Conservation (phyloP, 2,329 filamentous ascomycete genomes). For the Hyphodiscus sp. region DNA sequence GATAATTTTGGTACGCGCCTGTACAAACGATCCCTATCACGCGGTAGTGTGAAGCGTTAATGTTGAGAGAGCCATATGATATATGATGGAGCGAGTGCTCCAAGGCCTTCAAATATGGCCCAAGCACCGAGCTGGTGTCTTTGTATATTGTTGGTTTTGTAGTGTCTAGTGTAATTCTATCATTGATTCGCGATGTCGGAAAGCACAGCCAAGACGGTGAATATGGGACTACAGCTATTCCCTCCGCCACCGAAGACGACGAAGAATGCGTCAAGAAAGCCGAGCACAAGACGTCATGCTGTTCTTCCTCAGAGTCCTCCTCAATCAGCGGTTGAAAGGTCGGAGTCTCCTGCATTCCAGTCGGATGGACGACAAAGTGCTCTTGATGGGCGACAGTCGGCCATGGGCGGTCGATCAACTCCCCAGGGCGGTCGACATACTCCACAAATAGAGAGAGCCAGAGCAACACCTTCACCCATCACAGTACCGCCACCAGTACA, state of each 20-base stretch:
- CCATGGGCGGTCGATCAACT: slow-evolving; percentile 13
- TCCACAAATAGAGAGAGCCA: slow-evolving; percentile 8
- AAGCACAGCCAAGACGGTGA: slow-evolving; percentile 18
- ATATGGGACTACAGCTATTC: slow-evolving; percentile 28
- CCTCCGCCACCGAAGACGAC: slow-evolving; percentile 28
- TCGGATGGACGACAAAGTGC: slow-evolving; percentile 15
- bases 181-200: slow-evolving; percentile 20
- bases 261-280: slow-evolving; percentile 22
- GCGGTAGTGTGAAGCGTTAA: slow-evolving; percentile 3
- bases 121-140: slow-evolving; percentile 4
- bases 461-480: slow-evolving; percentile 12
- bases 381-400: slow-evolving; percentile 17
- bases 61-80: neutral
- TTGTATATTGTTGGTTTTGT: neutral
- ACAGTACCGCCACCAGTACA: slow-evolving; percentile 23
- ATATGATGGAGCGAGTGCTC: neutral
- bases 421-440: slow-evolving; percentile 12
- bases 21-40: neutral
- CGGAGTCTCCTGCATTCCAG: slow-evolving; percentile 18
- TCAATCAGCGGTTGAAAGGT: slow-evolving; percentile 18
- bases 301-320: slow-evolving; percentile 18
- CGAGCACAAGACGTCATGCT: slow-evolving; percentile 22
- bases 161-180: slow-evolving; percentile 17
- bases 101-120: slow-evolving; percentile 2
- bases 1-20: slow-evolving; percentile 6